These are phyloP conservation scores for Xylaria polymorpha DNA, from an alignment of 2,329 filamentous ascomycete species.

Conservation along the genomic window DNA sequence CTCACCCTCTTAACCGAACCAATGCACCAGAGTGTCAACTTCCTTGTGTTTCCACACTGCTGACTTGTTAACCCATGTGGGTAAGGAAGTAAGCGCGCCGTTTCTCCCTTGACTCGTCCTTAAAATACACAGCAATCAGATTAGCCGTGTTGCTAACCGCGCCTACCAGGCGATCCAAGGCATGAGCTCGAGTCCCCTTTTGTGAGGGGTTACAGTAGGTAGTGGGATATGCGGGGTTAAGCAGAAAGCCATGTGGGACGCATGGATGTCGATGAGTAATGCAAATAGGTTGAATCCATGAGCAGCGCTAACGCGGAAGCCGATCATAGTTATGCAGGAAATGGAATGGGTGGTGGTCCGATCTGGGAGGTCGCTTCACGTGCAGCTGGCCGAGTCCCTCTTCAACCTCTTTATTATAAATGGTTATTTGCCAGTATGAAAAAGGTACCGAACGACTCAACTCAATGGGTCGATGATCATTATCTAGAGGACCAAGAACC, in stretches of 20 bases:
- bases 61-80: background rate
- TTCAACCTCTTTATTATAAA: too few relatives aligned
- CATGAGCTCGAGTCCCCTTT: background rate
- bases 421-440: background rate
- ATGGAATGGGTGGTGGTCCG: constrained; percentile 3
- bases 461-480: background rate
- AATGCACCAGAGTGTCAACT: background rate
- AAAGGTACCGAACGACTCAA: background rate
- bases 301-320: background rate
- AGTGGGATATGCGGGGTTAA: background rate
- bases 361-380: background rate
- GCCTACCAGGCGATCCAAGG: background rate
- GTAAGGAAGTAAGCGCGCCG: background rate
- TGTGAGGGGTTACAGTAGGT: background rate
- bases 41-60: background rate
- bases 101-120: background rate
- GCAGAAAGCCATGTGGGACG: background rate
- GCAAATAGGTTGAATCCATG: background rate
- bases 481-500: background rate
- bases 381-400: background rate
- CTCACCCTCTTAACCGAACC: background rate
- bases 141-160: background rate
- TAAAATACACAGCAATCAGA: background rate
- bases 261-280: background rate
- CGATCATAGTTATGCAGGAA: background rate